phyloP scores from a whole-genome alignment of 2,329 filamentous ascomycete genomes.

The Penicillium sp. region DNA sequence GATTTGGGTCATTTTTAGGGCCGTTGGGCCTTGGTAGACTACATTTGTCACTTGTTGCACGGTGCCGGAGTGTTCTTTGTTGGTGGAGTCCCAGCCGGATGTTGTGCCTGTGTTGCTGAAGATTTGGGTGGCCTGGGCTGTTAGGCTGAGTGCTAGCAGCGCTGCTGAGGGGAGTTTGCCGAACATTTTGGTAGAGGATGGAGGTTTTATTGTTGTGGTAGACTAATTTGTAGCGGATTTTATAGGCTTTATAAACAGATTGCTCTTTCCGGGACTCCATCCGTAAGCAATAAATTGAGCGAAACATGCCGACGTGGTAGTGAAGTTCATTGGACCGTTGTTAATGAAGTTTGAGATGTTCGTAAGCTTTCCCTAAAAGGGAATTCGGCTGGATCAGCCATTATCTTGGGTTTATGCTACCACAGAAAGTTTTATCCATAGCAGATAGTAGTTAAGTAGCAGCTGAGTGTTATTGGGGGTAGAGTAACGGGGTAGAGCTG shows the following conservation, averaged over 20 bases:
- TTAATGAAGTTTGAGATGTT: background rate
- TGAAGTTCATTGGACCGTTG: background rate
- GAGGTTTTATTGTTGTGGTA: background rate
- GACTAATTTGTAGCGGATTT: background rate
- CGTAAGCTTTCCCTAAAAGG: background rate
- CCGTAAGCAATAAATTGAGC: background rate
- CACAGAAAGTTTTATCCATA: background rate
- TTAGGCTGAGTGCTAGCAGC: background rate
- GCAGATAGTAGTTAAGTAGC: background rate
- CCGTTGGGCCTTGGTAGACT: constrained; percentile 39
- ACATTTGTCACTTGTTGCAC: constrained; percentile 47
- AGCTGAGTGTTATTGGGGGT: no score
- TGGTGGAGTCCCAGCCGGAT: constrained; percentile 44
- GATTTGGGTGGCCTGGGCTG: constrained; percentile 15
- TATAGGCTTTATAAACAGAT: background rate
- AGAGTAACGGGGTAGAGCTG: no score
- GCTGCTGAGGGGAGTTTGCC: background rate
- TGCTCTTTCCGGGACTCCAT: background rate
- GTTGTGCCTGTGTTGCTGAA: constrained; percentile 33
- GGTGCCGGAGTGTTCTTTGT: constrained; percentile 45
- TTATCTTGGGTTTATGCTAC: background rate
- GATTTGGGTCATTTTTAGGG: constrained; percentile 46
- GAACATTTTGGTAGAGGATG: background rate
- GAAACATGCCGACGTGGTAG: background rate
- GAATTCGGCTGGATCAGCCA: background rate